Evolutionary conservation across 1,284 basidiomycete genomes (phyloP).

Genomic region (Ceratobasidium sp.): DNA sequence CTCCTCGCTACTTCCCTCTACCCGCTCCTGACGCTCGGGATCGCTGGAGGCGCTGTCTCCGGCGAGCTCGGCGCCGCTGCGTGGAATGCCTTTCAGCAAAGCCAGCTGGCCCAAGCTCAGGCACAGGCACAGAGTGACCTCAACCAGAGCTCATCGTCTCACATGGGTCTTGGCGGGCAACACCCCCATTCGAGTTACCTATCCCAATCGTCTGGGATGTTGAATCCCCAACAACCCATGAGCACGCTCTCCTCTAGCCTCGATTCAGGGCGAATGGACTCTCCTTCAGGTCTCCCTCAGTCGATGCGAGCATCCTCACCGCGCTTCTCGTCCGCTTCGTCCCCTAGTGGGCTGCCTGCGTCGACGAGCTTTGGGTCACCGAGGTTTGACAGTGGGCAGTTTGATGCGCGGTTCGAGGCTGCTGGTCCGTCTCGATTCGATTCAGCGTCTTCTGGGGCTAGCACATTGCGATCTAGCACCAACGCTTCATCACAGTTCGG

Average conservation of each 20-base stretch:
- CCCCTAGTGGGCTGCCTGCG: not conserved
- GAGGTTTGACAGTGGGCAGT: not conserved
- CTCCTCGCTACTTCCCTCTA: conserved; percentile 41
- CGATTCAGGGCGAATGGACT: conserved; percentile 18
- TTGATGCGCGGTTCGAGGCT: conserved; percentile 13
- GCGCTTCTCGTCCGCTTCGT: conserved; percentile 7
- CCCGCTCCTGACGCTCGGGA: conserved; percentile 39
- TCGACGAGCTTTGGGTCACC: not conserved
- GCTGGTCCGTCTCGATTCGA: not conserved
- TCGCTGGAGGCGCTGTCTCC: conserved; percentile 39
- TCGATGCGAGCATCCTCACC: conserved; percentile 27
- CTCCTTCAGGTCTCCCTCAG: conserved; percentile 16
- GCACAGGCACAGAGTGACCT: conserved; percentile 12
- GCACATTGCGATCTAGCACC: not conserved
- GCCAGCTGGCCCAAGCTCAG: conserved; percentile 31
- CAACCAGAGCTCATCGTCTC: not conserved
- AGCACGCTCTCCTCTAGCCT: conserved; percentile 28
- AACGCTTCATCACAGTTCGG: conserved; percentile 4
- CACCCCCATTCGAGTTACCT: not conserved
- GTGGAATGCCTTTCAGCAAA: conserved; percentile 37
- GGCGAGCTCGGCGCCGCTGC: conserved; percentile 38
- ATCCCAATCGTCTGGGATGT: conserved; percentile 7
- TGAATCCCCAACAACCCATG: conserved; percentile 21
- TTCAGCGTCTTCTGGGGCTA: not conserved
- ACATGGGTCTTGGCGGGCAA: not conserved